Evolutionary conservation across 2,329 filamentous ascomycete genomes (phyloP), one percentile per base, ranked within the genome.

Genomic region (Fusarium hainanense): DNA sequence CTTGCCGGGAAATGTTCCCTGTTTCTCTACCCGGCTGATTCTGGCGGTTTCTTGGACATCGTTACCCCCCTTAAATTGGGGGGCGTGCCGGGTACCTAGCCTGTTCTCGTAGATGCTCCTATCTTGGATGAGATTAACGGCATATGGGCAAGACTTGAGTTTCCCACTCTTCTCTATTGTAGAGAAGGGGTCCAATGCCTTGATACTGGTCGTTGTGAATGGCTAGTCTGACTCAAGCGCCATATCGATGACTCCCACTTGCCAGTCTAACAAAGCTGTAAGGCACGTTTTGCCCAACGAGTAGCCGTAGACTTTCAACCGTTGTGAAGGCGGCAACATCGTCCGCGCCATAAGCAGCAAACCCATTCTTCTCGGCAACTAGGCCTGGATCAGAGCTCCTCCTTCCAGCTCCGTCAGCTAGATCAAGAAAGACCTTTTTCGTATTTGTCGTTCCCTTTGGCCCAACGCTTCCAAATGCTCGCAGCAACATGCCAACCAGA

Each of bases 201-300:
- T 56, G 34, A 41, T 16, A 37, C 20, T 50, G 42, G 25, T 20
- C 21, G 23, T 48, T 66, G 30, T 40, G n/a, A 40, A 42, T 51
- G 40, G 41, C n/a, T 27, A 21, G 30, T 20, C 44, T 20, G 42
- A 66, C 30, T 76, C 85, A 68, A 81, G 42, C 32, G 74, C 77
- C 87, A 69, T 83, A 87, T 64, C 85, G 78, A 28, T 80, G 82
- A 23, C 84, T 79, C 4, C 86, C 86, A 50, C 85, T 85, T 3
- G 93, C 92, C 76, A 96, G 83, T 50, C 92, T 85, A 43, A 96
- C 93, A 82, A 97, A 97, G 80, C 92, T 94, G 79, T 93, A 95
- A 8, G 92, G 92, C 59, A 96, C 92, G 77, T 96, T 96, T 81
- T 96, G 92, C 12, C 93, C 93, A 13, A 95, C 92, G 25, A 97